phyloP scores from a whole-genome alignment of 306 rosid species.

The Fragaria iinumae region DNA sequence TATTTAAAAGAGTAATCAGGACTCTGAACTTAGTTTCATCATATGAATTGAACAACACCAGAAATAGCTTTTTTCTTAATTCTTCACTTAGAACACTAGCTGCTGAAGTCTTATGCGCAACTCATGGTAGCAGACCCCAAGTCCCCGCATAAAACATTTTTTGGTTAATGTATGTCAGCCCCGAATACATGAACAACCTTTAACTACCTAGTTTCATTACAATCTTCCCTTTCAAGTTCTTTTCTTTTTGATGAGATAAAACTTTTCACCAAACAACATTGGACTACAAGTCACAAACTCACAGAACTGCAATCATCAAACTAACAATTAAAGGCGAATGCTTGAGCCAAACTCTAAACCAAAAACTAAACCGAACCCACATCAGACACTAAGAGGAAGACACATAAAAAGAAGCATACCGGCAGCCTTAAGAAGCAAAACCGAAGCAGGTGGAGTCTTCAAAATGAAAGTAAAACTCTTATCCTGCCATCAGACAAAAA shows the following conservation, averaged over 20 bases:
- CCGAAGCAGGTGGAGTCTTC: slow-evolving; percentile 98
- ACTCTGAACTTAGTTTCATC: neutral
- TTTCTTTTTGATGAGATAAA: neutral
- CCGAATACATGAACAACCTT: neutral
- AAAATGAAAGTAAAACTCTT: slow-evolving; percentile 90
- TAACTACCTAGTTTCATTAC: neutral
- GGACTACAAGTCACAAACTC: neutral
- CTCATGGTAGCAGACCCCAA: neutral
- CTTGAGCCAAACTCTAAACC: neutral
- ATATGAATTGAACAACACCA: neutral
- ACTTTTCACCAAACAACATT: neutral
- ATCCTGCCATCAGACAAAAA: slow-evolving; percentile 44
- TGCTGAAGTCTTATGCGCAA: neutral
- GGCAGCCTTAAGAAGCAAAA: slow-evolving; percentile 94
- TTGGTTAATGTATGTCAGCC: no score
- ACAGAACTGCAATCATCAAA: neutral
- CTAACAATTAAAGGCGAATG: neutral
- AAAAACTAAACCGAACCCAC: neutral
- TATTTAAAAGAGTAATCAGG: neutral
- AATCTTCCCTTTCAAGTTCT: neutral
- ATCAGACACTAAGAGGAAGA: slow-evolving; percentile 25
- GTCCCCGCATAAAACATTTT: neutral
- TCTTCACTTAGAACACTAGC: no score
- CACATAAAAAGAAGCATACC: slow-evolving; percentile 45
- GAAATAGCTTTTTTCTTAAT: neutral